These are phyloP conservation scores for Cordia subcordata DNA, from an alignment of 257 asterid species.

Conservation along the genomic window DNA sequence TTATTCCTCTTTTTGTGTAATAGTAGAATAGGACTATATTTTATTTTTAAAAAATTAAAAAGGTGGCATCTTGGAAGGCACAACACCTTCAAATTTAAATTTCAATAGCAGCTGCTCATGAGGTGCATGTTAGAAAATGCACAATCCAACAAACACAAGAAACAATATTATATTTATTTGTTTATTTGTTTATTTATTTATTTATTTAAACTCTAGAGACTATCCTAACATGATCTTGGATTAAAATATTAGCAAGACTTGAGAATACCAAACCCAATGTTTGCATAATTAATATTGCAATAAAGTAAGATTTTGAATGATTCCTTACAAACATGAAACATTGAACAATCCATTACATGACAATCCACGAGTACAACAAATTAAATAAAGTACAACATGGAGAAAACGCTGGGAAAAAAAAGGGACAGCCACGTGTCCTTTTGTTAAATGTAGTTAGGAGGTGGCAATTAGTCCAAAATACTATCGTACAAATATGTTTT, in stretches of 20 bases:
- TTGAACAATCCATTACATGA: neutral
- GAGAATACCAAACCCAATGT: neutral
- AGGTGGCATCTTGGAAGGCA: slow-evolving; percentile 24
- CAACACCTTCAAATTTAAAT: slow-evolving; percentile 11
- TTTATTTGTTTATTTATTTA: no score
- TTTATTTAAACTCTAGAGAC: slow-evolving; percentile 3
- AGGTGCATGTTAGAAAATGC: slow-evolving; percentile 36
- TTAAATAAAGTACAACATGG: no score
- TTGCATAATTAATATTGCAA: neutral
- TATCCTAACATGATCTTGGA: neutral
- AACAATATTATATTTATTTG: neutral
- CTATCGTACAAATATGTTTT: no score
- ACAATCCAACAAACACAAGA: neutral
- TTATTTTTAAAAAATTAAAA: neutral
- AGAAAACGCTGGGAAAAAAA: no score
- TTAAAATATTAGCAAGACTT: neutral
- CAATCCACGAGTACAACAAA: no score
- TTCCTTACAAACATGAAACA: neutral
- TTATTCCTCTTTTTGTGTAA: slow-evolving; percentile 16
- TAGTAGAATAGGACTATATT: slow-evolving; percentile 8
- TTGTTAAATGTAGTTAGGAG: no score
- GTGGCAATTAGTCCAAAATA: no score
- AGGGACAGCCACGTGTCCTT: no score
- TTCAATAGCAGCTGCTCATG: slow-evolving; percentile 18
- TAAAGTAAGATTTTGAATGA: slow-evolving; percentile 2